phyloP scores from a whole-genome alignment of 192 early-diverging fungal genomes.

The Coemansia sp. region DNA sequence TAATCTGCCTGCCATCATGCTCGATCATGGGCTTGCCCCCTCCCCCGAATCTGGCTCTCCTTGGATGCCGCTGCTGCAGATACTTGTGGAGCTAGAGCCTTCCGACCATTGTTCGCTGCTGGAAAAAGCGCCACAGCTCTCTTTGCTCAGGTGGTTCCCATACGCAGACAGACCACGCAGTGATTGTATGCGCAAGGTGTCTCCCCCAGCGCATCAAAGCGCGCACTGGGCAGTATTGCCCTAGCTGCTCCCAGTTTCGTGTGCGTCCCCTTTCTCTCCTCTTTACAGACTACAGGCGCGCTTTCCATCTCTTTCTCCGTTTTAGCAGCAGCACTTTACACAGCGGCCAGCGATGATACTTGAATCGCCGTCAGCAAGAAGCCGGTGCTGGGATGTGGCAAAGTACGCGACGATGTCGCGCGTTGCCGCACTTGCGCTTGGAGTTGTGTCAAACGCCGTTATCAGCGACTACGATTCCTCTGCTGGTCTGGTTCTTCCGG shows the following conservation, averaged over 20 bases:
- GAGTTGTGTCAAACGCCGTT: conserved; percentile 50
- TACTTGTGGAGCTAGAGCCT: no score
- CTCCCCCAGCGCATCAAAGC: not conserved
- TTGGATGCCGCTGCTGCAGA: no score
- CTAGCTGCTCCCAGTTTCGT: not conserved
- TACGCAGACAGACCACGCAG: not conserved
- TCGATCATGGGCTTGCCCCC: no score
- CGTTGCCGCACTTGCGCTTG: conserved; percentile 48
- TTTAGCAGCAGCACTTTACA: not conserved
- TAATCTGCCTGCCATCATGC: no score
- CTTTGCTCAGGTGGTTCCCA: no score
- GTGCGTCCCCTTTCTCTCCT: not conserved
- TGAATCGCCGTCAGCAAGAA: not conserved
- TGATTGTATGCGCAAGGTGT: not conserved
- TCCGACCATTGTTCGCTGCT: no score
- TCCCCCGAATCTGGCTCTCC: no score
- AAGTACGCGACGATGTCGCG: conserved; percentile 55
- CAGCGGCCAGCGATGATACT: not conserved
- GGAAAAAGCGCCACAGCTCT: no score
- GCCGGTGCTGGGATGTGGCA: conserved; percentile 40
- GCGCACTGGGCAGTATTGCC: not conserved
- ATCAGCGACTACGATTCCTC: conserved; percentile 63
- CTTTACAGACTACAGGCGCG: not conserved
- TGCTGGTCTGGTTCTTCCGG: conserved; percentile 33
- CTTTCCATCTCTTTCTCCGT: not conserved